Conservation (phyloP, 2,329 filamentous ascomycete genomes). For the Claviceps paspali region DNA sequence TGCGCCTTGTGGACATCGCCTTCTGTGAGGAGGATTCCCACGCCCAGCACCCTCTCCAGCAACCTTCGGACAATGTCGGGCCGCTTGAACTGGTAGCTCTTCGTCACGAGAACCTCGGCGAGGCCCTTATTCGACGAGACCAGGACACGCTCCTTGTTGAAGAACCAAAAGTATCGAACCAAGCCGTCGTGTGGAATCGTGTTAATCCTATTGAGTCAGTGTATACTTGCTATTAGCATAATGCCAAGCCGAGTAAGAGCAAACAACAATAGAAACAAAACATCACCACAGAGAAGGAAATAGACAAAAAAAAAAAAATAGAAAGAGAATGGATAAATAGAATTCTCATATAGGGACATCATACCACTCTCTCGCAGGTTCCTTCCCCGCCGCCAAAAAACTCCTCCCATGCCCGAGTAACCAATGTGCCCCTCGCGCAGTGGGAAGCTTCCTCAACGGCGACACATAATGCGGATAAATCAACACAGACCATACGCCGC, state of each 20-base stretch:
- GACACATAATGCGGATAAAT: constrained; percentile 36
- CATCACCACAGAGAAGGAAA: background rate
- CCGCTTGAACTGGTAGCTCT: constrained; percentile 56
- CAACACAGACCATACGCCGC: constrained; percentile 26
- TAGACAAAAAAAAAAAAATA: background rate
- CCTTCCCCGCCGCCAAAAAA: constrained; percentile 26
- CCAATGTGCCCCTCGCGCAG: constrained; percentile 27
- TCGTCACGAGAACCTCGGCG: constrained; percentile 53
- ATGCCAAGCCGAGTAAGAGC: no score
- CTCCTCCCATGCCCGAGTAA: constrained; percentile 31
- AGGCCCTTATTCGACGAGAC: constrained; percentile 47
- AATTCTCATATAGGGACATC: no score
- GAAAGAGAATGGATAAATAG: background rate
- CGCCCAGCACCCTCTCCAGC: constrained; percentile 50
- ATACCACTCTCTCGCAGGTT: constrained; percentile 34
- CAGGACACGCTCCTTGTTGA: constrained; percentile 49
- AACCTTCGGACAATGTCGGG: constrained; percentile 36
- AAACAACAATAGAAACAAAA: no score
- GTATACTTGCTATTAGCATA: no score
- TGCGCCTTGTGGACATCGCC: constrained; percentile 81
- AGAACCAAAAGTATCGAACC: constrained; percentile 47
- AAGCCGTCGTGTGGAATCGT: constrained; percentile 52
- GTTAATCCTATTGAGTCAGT: constrained; percentile 33
- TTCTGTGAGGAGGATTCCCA: constrained; percentile 65
- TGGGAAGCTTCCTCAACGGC: constrained; percentile 32